Evolutionary conservation across 306 rosid genomes (phyloP), one percentile per base, ranked within the genome.

Genomic region (Psophocarpus tetragonolobus): DNA sequence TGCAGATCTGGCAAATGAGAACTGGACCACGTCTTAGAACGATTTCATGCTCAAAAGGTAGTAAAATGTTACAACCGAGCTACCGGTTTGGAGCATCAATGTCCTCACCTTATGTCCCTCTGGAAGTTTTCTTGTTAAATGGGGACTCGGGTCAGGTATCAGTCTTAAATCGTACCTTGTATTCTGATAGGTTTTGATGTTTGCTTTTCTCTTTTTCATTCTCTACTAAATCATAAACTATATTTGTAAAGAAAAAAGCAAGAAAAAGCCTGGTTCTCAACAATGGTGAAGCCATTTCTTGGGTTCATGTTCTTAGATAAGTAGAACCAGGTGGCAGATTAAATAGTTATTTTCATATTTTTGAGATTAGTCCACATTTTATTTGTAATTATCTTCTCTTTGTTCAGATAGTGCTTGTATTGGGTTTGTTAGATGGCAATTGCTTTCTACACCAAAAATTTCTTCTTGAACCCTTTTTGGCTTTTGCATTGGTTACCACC

Each of bases 1-100:
- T 81, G 74, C 92, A 92, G 99, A 92, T 96, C 80, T 96, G 99
- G 99, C 98, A 92, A 90, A 96, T 96, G 99, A 88, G 99, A 86
- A 92, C 98, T 23, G 99, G 99, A 47, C 88, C 93, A 4, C 96
- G 98, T 63, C 99, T 96, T 79, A 89, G 98, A 73, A 88, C 92
- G 1, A 91, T 96, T 84, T 65, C 60, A 38, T 96, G 98, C 51
- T 74, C 91, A 11, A 96, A 87, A 85, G 98, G 99, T 41, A 85
- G 96, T 87, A 96, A 88, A 87, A 86, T 92, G 81, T 85, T 96
- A 81, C 99, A 96, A 77, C 97, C 99, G 8, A 84, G 96, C 14
- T 90, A 83, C 74, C 86, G 97, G 86, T 90, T 96, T 82, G 97
- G 96, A 21, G 91, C 96, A 51, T 91, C 94, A 11, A 39, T 68